Conservation (phyloP, 768 basidiomycete genomes). For the Termitomyces sp. region DNA sequence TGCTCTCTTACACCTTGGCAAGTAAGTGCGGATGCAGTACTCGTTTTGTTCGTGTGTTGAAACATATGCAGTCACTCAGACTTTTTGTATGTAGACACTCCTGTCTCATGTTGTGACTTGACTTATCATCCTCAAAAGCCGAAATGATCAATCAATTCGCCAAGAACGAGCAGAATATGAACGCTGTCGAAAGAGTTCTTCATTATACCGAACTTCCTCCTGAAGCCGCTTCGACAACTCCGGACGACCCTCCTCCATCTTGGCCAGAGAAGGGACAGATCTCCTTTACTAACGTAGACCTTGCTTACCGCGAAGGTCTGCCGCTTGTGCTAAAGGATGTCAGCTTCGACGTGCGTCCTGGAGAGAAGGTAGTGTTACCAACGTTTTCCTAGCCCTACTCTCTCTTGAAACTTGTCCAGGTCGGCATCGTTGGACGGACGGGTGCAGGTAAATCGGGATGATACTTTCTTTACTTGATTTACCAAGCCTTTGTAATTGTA, state of each 20-base stretch:
- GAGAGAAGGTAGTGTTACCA: slow-evolving; percentile 54
- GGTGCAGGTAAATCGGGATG: slow-evolving; percentile 29
- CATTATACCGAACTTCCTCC: slow-evolving; percentile 58
- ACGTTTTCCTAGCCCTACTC: neutral
- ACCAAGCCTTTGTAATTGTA: slow-evolving; percentile 1
- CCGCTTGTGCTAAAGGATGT: slow-evolving; percentile 62
- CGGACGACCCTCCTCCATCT: slow-evolving; percentile 38
- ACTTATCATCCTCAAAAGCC: slow-evolving; percentile 24
- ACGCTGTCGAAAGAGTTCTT: slow-evolving; percentile 65
- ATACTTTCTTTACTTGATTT: neutral
- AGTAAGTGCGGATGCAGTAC: slow-evolving; percentile 29
- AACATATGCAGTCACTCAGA: slow-evolving; percentile 37
- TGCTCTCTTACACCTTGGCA: slow-evolving; percentile 48
- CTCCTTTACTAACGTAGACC: slow-evolving; percentile 48
- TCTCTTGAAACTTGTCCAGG: slow-evolving; percentile 16
- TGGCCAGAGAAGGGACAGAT: slow-evolving; percentile 53
- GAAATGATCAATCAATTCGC: slow-evolving; percentile 54
- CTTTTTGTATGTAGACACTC: slow-evolving; percentile 41
- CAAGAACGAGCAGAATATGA: slow-evolving; percentile 66
- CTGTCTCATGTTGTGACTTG: neutral
- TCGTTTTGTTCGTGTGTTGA: neutral
- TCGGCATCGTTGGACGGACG: slow-evolving; percentile 44
- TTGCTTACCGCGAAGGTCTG: slow-evolving; percentile 56
- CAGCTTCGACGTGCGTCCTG: slow-evolving; percentile 47
- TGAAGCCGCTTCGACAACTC: slow-evolving; percentile 42